Percentiles rank a stretch among this genome's conserved stretches.
Evolutionary conservation across 2,329 filamentous ascomycete genomes (phyloP).

Genomic region (Penicillium sclerotiorum): DNA sequence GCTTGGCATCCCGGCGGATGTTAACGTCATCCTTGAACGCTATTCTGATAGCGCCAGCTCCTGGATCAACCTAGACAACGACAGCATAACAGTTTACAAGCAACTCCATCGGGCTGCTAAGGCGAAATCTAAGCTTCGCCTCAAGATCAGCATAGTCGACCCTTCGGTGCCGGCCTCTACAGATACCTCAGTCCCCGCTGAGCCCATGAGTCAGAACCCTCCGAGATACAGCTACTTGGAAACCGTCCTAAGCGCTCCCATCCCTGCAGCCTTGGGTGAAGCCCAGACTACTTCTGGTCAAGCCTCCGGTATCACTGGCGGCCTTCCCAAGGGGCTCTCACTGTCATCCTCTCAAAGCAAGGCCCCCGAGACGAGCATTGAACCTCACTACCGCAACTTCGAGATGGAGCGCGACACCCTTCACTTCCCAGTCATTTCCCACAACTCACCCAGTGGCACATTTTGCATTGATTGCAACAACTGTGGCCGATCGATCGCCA

Average conservation of each 20-base stretch:
- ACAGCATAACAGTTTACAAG: slow-evolving; percentile 86
- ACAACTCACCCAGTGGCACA: slow-evolving; percentile 41
- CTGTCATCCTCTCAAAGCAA: background rate
- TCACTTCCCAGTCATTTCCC: slow-evolving; percentile 36
- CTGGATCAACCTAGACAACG: slow-evolving; percentile 77
- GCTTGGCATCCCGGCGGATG: slow-evolving; percentile 65
- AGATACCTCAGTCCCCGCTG: slow-evolving; percentile 13
- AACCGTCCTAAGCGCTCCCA: slow-evolving; percentile 41
- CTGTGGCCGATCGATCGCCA: slow-evolving; percentile 76
- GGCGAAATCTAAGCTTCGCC: slow-evolving; percentile 95
- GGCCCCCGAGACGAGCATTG: background rate
- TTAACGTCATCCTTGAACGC: slow-evolving; percentile 75
- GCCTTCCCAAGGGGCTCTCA: background rate
- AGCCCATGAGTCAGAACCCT: slow-evolving; percentile 21
- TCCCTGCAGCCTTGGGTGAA: slow-evolving; percentile 21
- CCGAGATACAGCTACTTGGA: slow-evolving; percentile 45
- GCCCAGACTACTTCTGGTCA: slow-evolving; percentile 15
- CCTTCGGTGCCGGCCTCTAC: slow-evolving; percentile 18
- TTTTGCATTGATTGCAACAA: slow-evolving; percentile 95
- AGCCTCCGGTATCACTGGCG: slow-evolving; percentile 4
- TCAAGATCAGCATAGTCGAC: slow-evolving; percentile 65
- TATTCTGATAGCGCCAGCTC: slow-evolving; percentile 89
- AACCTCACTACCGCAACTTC: slow-evolving; percentile 31
- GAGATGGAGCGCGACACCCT: slow-evolving; percentile 30
- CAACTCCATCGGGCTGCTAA: slow-evolving; percentile 95